Evolutionary conservation across 2,329 filamentous ascomycete genomes (phyloP).

Genomic region (Neofusicoccum parvum): DNA sequence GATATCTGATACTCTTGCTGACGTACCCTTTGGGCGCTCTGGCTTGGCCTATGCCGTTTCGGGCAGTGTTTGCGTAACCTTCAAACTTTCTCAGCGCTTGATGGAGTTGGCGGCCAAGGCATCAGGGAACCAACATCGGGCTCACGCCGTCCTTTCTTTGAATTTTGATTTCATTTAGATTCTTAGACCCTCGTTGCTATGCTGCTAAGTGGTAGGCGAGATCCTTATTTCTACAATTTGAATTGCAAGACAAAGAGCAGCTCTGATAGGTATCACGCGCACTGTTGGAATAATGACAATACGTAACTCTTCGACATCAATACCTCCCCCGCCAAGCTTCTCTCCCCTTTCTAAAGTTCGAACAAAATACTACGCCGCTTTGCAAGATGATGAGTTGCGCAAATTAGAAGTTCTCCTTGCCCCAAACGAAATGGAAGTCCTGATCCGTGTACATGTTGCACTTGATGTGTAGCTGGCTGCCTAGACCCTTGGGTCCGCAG

Average conservation of each 20-base stretch:
- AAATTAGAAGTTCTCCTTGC: conserved; percentile 68
- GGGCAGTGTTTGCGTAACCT: not conserved
- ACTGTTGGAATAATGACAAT: not conserved
- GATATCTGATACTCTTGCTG: conserved; percentile 4
- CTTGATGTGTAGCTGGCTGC: conserved; percentile 75
- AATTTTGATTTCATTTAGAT: not conserved
- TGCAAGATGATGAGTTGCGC: not conserved
- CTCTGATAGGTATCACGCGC: not conserved
- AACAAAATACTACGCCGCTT: not conserved
- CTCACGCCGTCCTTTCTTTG: too few relatives aligned
- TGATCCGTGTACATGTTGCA: conserved; percentile 88
- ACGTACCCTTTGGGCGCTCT: not conserved
- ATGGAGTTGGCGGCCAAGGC: not conserved
- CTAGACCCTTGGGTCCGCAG: conserved; percentile 79
- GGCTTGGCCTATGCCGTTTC: not conserved
- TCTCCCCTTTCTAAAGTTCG: not conserved
- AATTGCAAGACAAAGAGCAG: not conserved
- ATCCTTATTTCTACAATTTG: not conserved
- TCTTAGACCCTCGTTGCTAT: not conserved
- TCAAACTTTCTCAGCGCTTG: not conserved
- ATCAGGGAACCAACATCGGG: not conserved
- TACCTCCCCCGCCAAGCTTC: not conserved
- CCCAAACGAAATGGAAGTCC: conserved; percentile 69
- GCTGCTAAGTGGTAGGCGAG: not conserved
- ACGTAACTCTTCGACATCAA: not conserved